phyloP scores from a whole-genome alignment of 352 stramenopile species.

The Phytopythium mirpurense region DNA sequence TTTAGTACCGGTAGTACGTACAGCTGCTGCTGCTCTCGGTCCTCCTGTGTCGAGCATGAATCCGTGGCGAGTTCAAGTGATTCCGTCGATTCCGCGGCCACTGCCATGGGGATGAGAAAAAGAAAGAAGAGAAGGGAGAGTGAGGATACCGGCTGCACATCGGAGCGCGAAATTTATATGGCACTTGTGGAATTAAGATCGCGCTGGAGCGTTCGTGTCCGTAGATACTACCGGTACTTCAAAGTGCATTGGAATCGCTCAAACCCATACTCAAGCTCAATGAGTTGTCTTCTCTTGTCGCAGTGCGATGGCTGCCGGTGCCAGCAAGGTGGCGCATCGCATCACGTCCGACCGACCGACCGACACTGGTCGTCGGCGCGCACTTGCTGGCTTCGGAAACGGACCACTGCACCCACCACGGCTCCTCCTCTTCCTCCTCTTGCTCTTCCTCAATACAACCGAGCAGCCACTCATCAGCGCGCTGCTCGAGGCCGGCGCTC shows the following conservation, averaged over 20 bases:
- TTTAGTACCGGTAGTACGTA: too few relatives aligned
- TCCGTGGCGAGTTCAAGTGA: too few relatives aligned
- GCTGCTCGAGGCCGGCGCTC: conserved; percentile 22
- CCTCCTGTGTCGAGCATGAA: too few relatives aligned
- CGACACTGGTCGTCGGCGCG: neutral
- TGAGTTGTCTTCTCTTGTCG: neutral
- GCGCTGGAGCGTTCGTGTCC: too few relatives aligned
- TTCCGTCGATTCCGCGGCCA: too few relatives aligned
- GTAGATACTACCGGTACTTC: too few relatives aligned
- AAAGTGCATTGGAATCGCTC: too few relatives aligned
- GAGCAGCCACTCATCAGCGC: conserved; percentile 13
- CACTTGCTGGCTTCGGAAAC: neutral
- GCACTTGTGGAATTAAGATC: too few relatives aligned
- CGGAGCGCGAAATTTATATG: neutral
- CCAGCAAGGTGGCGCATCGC: neutral
- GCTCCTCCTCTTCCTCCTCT: too few relatives aligned
- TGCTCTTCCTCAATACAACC: neutral
- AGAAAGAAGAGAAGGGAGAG: neutral
- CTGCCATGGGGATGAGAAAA: neutral
- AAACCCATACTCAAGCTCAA: neutral
- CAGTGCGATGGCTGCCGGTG: neutral
- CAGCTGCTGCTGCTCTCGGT: too few relatives aligned
- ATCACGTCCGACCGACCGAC: neutral
- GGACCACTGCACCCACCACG: neutral
- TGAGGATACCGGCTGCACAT: too few relatives aligned